phyloP scores from a whole-genome alignment of 805 yeast genomes.

The Candida maris region DNA sequence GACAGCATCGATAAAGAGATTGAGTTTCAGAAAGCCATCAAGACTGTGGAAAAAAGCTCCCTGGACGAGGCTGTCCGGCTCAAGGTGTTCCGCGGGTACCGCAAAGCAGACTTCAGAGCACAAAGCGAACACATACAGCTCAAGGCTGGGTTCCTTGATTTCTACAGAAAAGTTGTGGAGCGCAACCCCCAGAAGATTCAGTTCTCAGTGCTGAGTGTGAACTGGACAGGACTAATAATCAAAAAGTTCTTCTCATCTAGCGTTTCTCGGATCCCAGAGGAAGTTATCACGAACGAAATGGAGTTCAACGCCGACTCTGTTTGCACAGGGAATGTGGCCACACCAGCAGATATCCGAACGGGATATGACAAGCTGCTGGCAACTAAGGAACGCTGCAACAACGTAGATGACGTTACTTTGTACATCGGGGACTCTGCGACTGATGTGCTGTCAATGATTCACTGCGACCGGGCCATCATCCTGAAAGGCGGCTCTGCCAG shows the following conservation, averaged over 20 bases:
- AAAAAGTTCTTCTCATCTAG: constrained; percentile 24
- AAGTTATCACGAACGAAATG: constrained; percentile 50
- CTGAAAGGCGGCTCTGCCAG: constrained; percentile 39
- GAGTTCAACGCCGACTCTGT: constrained; percentile 29
- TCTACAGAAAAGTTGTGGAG: constrained; percentile 16
- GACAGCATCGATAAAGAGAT: constrained; percentile 39
- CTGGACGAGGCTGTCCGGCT: constrained; percentile 38
- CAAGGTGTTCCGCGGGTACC: constrained; percentile 42
- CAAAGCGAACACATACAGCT: constrained; percentile 38
- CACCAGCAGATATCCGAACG: constrained; percentile 39
- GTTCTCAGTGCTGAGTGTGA: constrained; percentile 48
- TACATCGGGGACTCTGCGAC: constrained; percentile 66
- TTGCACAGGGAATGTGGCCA: constrained; percentile 24
- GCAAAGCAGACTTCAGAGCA: constrained; percentile 26
- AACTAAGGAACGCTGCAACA: constrained; percentile 17
- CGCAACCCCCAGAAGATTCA: background rate
- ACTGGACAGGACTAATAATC: constrained; percentile 57
- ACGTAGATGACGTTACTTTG: constrained; percentile 21
- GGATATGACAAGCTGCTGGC: constrained; percentile 48
- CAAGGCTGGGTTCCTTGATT: constrained; percentile 37
- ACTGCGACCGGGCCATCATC: constrained; percentile 45
- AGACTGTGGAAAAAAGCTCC: constrained; percentile 46
- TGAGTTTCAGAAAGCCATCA: constrained; percentile 42
- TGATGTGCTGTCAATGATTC: constrained; percentile 49
- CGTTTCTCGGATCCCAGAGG: constrained; percentile 4